Evolutionary conservation across 805 yeast genomes (phyloP), one percentile per base, ranked within the genome.

Genomic region (Candida corydali): DNA sequence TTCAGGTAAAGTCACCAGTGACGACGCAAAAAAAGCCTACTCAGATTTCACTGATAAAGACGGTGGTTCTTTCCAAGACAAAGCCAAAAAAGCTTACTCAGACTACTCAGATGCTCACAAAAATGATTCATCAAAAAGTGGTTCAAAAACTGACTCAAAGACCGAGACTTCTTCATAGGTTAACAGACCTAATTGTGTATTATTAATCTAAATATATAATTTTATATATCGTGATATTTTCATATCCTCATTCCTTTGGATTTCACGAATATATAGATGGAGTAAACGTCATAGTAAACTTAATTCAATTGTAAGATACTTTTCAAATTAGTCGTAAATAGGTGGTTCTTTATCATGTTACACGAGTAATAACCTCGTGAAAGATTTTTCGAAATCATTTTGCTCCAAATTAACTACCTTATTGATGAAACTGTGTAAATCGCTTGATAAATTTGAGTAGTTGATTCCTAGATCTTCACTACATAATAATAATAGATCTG

Each of bases 401-500:
- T 48, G 52, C 27, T 49, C 51, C 26, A 49, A 38, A 37, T 39
- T 49, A 18, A 66, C 55, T 15, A 67, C 56, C 39, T 63, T 59
- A 44, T 54, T 57, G 12, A 65, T 65, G 39, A 66, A 67, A 27
- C 64, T 49, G 23, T 55, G 50, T 49, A 67, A 51, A 32, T 67
- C 72, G 29, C 49, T 49, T 7, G 69, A 63, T 33, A 58, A 36
- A 32, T 49, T 48, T 14, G 28, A 18, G 27, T 46, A 40, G 17
- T 39, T 39, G 17, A 65, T 49, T 4, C 73, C 72, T 51, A 67
- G 53, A 47, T 67, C 73, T 31, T 64, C 70, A 17, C 61, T 42
- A 46, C 73, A 67, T 22, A 65, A 57, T 31, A 65, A 50, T 25
- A 67, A 48, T 51, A 59, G 51, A 44, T 67, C 73, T 3, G 73